phyloP scores from a whole-genome alignment of 83 land plant genomes.

The Picea abies region DNA sequence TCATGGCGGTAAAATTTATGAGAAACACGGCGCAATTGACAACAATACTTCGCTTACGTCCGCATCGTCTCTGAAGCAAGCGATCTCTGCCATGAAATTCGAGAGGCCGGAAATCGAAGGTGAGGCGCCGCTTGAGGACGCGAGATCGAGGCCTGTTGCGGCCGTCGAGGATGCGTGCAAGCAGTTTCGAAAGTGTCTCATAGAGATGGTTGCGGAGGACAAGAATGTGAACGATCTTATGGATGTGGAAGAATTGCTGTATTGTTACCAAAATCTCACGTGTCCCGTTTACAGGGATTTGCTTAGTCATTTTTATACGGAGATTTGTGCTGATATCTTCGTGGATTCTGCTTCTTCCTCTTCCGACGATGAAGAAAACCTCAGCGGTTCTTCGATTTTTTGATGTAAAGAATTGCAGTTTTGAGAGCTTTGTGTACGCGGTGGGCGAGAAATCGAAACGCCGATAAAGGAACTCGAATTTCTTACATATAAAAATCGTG shows the following conservation, averaged over 20 bases:
- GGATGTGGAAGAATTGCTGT: constrained; percentile 66
- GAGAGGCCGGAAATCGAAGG: neutral
- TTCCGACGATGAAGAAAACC: too few relatives aligned
- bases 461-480: too few relatives aligned
- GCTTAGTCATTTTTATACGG: constrained; percentile 52
- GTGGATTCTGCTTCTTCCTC: too few relatives aligned
- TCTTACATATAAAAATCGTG: too few relatives aligned
- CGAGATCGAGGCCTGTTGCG: too few relatives aligned
- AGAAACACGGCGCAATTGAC: too few relatives aligned
- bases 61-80: neutral
- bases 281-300: constrained; percentile 48
- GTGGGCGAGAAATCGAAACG: too few relatives aligned
- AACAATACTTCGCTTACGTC: too few relatives aligned
- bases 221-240: constrained; percentile 45
- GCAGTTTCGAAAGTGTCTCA: constrained; percentile 55
- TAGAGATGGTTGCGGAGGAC: constrained; percentile 61
- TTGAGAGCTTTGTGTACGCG: too few relatives aligned
- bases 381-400: too few relatives aligned
- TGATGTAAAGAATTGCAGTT: too few relatives aligned
- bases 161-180: constrained; percentile 46
- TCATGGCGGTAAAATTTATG: too few relatives aligned
- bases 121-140: neutral
- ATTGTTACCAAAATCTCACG: constrained; percentile 46
- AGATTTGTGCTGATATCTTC: constrained; percentile 43
- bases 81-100: neutral